Evolutionary conservation across 495 filamentous ascomycete species (phyloP), one percentile per base, ranked within the genome.

Genomic region (Daldinia childiae): DNA sequence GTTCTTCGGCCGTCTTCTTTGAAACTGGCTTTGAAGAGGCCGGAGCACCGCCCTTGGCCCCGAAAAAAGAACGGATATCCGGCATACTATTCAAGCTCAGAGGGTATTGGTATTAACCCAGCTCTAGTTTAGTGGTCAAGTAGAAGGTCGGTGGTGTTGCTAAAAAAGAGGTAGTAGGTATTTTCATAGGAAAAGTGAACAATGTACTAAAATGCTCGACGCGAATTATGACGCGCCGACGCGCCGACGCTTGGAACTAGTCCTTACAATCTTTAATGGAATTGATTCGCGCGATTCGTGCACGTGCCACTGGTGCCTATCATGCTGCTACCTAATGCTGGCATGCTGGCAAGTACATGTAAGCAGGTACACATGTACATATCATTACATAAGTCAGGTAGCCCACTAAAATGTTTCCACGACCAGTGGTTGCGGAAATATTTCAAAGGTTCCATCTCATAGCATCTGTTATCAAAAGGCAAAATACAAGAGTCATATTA

Each of bases 1-100:
- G 38, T 19, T 79, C 79, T 51, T 81, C 82, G 52, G 80, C 78
- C 66, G 72, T 64, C 62, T 86, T 84, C 76, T 83, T 85, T 34
- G 80, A 68, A 54, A 81, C 77, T 64, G 86, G 82, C 66, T 88
- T 85, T 24, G 82, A 68, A 29, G 81, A 76, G 29, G 77, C 64
- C 15, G 78, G 65, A 6, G 77, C 77, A 61, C 82, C 82, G 17
- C 83, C 85, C 72, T 88, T 90, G 34, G 88, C 85, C 15, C 87
- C 87, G 79, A 97, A 95, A 74, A 95, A 97, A 71, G 80, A 90
- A 58, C 93, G 83, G 66, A 96, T 96, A 83, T 96, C 93, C 66
- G 92, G 87, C 91, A 93, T 94, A 39, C 41, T 70, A 69, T 50
- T 38, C 6, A 26, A 50, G 6, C 19, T n/a, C 19, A 24, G 43